A percentile compares a stretch with the other conserved stretches of the same genome.
Evolutionary conservation across 345 rosid genomes (phyloP).

Genomic region (Citrus glauca): DNA sequence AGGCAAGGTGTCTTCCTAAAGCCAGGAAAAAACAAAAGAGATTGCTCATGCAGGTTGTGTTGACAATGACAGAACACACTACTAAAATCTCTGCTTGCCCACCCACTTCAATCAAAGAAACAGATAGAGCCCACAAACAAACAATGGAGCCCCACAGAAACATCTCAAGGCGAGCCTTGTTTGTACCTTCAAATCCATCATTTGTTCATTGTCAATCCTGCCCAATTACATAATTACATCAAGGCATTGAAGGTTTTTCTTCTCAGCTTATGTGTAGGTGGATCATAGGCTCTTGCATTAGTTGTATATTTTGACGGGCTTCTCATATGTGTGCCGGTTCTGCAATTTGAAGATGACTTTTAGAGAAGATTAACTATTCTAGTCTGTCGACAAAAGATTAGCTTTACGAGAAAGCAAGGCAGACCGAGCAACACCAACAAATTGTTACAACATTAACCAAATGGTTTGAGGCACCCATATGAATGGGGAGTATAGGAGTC

Average conservation of each 20-base stretch:
- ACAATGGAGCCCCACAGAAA: conserved; percentile 20
- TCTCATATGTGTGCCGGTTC: conserved; percentile 60
- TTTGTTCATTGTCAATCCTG: not conserved
- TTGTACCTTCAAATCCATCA: conserved; percentile 12
- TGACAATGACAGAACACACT: conserved; percentile 2
- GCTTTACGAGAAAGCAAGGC: not conserved
- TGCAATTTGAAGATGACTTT: conserved; percentile 19
- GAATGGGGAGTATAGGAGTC: too few species aligned
- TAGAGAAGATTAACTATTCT: not conserved
- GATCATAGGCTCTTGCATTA: conserved; percentile 28
- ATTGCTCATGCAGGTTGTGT: not conserved
- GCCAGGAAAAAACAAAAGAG: conserved; percentile 6
- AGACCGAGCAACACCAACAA: not conserved
- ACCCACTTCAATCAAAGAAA: conserved; percentile 11
- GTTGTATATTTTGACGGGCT: conserved; percentile 61
- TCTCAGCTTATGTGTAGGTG: conserved; percentile 8
- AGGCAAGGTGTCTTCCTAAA: conserved; percentile 10
- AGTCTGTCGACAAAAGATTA: not conserved
- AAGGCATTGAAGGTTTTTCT: conserved; percentile 13
- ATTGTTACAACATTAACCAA: not conserved
- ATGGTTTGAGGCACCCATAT: not conserved
- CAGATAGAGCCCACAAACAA: conserved; percentile 30
- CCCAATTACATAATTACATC: conserved; percentile 6
- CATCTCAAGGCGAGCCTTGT: conserved; percentile 10
- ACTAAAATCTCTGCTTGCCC: not conserved